These are phyloP conservation scores for Sordariomycetes sp. DNA, from an alignment of 2,329 filamentous ascomycete genomes.

Conservation along the genomic window DNA sequence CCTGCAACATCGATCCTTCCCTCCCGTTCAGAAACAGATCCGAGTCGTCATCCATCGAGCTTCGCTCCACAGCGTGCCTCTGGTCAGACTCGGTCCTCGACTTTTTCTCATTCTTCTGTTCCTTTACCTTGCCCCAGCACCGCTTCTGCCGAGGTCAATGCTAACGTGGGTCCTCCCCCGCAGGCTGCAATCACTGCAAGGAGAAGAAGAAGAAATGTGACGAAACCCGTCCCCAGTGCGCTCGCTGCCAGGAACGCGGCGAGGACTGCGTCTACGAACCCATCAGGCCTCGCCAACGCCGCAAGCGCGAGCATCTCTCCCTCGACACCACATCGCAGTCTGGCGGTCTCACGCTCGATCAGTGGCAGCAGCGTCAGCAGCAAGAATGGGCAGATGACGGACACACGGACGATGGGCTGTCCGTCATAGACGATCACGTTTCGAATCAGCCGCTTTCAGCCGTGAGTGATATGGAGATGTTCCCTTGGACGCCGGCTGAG, in stretches of 20 bases:
- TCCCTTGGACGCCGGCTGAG: constrained; percentile 5
- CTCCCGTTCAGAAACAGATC: too few relatives aligned
- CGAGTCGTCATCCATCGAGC: too few relatives aligned
- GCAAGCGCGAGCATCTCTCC: constrained; percentile 17
- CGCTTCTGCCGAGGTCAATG: too few relatives aligned
- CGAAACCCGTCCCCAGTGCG: constrained; percentile 39
- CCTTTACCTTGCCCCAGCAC: neutral
- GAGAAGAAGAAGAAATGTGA: constrained; percentile 50
- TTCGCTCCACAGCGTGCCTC: too few relatives aligned
- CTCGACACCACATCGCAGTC: constrained; percentile 6
- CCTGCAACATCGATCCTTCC: constrained; percentile 4
- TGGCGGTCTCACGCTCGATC: constrained; percentile 1
- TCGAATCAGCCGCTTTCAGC: too few relatives aligned
- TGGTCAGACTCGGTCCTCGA: too few relatives aligned
- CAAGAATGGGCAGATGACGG: neutral
- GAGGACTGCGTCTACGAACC: constrained; percentile 41
- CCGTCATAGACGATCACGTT: neutral
- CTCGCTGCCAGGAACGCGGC: constrained; percentile 38
- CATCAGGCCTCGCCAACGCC: constrained; percentile 29
- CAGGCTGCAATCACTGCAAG: constrained; percentile 6
- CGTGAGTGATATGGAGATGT: neutral
- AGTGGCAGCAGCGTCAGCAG: constrained; percentile 6
- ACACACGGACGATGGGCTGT: neutral
- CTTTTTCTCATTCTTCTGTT: neutral
- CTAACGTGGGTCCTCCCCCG: too few relatives aligned